Conservation (phyloP, 345 rosid genomes). For the Luvunga scandens region DNA sequence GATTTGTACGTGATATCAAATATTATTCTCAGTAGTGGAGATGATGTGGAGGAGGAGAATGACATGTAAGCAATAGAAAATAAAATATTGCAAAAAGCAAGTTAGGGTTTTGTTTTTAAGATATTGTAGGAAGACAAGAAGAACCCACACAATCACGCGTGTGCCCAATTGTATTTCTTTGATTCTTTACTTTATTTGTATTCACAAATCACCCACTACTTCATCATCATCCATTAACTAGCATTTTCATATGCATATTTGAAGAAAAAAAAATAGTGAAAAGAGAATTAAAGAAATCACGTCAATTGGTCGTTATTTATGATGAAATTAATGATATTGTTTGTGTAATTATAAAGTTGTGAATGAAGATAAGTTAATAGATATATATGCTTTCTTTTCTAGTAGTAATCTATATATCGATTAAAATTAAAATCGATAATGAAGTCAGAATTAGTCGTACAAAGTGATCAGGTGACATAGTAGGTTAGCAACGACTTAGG, state of each 20-base stretch:
- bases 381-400: neutral
- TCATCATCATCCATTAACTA: slow-evolving; percentile 5
- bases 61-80: slow-evolving; percentile 9
- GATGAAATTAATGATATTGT: neutral
- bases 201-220: slow-evolving; percentile 12
- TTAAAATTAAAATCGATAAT: too few relatives aligned
- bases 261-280: neutral
- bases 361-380: neutral
- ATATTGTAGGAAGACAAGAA: slow-evolving; percentile 9
- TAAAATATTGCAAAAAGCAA: neutral
- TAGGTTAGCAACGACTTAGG: too few relatives aligned
- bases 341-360: too few relatives aligned
- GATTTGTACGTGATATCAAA: neutral
- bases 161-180: neutral
- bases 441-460: too few relatives aligned
- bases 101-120: neutral
- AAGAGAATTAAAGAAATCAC: neutral
- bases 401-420: neutral
- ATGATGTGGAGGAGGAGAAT: slow-evolving; percentile 19
- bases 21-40: slow-evolving; percentile 2
- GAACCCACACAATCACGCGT: slow-evolving; percentile 19
- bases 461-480: too few relatives aligned
- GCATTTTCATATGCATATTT: neutral
- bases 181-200: slow-evolving; percentile 11
- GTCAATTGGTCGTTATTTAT: neutral